Conservation (phyloP, 2,329 filamentous ascomycete species). For the Gyromitra esculenta region DNA sequence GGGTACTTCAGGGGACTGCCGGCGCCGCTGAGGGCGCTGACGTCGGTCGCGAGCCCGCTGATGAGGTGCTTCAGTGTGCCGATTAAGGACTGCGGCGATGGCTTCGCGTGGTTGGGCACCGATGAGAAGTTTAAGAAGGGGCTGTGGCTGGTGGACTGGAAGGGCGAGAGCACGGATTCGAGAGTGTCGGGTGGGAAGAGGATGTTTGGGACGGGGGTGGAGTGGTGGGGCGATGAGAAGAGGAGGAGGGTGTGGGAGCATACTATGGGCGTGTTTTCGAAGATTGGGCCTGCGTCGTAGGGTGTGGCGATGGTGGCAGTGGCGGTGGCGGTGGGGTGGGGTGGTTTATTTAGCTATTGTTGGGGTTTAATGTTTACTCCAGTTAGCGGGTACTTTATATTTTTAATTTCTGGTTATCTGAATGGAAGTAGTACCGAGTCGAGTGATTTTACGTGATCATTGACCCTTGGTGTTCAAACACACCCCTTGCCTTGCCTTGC, state of each 20-base stretch:
- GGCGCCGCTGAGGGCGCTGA: slow-evolving; percentile 56
- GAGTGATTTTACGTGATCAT: slow-evolving; percentile 11
- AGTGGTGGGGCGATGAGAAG: slow-evolving; percentile 52
- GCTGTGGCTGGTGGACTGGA: slow-evolving; percentile 52
- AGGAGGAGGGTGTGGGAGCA: slow-evolving; percentile 54
- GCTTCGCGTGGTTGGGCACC: slow-evolving; percentile 54
- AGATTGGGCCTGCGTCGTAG: neutral
- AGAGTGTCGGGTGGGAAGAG: slow-evolving; percentile 33
- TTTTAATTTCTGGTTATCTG: no score
- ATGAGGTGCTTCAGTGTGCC: slow-evolving; percentile 51
- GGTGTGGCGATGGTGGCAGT: neutral
- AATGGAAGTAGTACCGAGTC: neutral
- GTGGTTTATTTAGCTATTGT: neutral
- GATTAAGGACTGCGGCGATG: slow-evolving; percentile 53
- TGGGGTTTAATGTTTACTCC: neutral
- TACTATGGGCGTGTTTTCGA: slow-evolving; percentile 49
- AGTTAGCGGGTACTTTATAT: neutral
- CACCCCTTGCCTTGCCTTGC: no score
- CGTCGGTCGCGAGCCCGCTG: slow-evolving; percentile 50
- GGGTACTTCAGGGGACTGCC: slow-evolving; percentile 59
- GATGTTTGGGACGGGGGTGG: slow-evolving; percentile 13
- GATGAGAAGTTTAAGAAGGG: slow-evolving; percentile 55
- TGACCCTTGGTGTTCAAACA: neutral
- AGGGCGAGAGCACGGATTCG: slow-evolving; percentile 45
- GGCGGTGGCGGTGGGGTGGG: neutral